Evolutionary conservation across 305 asterid genomes (phyloP).

Genomic region (Andrographis paniculata): DNA sequence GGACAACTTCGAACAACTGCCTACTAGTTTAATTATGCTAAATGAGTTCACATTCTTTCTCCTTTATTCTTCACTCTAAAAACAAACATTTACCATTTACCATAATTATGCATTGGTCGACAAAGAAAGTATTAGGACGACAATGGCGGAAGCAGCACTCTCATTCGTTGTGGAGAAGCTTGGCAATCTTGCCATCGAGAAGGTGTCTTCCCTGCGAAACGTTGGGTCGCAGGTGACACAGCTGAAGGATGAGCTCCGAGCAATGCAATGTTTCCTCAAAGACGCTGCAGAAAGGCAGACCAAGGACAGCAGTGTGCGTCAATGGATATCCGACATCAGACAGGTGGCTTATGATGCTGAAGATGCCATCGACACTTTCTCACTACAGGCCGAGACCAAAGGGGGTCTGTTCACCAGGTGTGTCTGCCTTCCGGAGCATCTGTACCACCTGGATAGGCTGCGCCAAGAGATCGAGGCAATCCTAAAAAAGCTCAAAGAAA

Average conservation of each 20-base stretch:
- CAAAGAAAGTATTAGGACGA: too few relatives aligned
- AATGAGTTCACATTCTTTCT: too few relatives aligned
- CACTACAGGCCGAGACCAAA: not conserved
- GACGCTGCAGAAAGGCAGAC: slow-evolving; percentile 20
- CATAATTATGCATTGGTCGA: too few relatives aligned
- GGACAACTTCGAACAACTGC: too few relatives aligned
- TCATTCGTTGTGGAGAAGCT: not conserved
- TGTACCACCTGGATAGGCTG: not conserved
- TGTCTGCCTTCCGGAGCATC: slow-evolving; percentile 5
- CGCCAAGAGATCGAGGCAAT: slow-evolving; percentile 15
- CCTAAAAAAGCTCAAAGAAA: not conserved
- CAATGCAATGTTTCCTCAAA: slow-evolving; percentile 17
- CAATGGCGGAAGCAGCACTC: slow-evolving; percentile 1
- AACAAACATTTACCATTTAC: too few relatives aligned
- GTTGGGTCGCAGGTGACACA: slow-evolving; percentile 3
- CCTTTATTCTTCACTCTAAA: too few relatives aligned
- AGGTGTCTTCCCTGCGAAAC: not conserved
- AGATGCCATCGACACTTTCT: slow-evolving; percentile 4
- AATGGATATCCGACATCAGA: slow-evolving; percentile 21
- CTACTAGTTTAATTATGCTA: too few relatives aligned
- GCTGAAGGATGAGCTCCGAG: slow-evolving; percentile 10
- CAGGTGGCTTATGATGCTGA: slow-evolving; percentile 14
- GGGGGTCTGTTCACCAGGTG: not conserved
- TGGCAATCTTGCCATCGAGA: not conserved
- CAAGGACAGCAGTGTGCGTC: slow-evolving; percentile 1